Conservation (phyloP, 2,329 filamentous ascomycete genomes). For the Aureobasidium sp. region DNA sequence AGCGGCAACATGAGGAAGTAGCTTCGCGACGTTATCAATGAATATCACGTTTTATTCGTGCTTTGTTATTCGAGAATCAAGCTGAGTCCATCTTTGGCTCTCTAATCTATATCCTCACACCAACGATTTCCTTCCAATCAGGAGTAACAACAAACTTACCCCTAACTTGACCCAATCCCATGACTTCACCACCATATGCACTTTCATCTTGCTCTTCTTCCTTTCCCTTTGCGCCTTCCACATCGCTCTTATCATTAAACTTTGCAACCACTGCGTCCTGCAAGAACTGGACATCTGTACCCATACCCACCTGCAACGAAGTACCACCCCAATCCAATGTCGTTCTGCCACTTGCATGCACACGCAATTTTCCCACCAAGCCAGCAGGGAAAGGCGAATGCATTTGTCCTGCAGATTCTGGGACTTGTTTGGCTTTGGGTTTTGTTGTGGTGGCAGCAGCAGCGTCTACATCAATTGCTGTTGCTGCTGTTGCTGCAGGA, state of each 20-base stretch:
- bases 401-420: constrained; percentile 20
- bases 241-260: constrained; percentile 24
- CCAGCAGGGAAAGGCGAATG: constrained; percentile 32
- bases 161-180: constrained; percentile 55
- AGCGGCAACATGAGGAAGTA: neutral
- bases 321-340: constrained; percentile 58
- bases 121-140: constrained; percentile 50
- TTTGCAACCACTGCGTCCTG: constrained; percentile 50
- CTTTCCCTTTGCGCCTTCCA: constrained; percentile 21
- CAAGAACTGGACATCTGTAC: constrained; percentile 50
- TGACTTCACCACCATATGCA: constrained; percentile 37
- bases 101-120: constrained; percentile 9
- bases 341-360: constrained; percentile 55
- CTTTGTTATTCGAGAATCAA: neutral
- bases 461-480: constrained; percentile 3
- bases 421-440: constrained; percentile 24
- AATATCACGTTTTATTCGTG: neutral
- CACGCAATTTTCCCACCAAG: constrained; percentile 52
- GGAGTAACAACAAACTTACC: constrained; percentile 59
- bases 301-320: constrained; percentile 51
- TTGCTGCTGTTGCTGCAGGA: neutral
- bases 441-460: neutral
- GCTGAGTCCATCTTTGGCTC: too few species aligned
- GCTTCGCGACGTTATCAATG: neutral
- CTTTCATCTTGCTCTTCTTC: constrained; percentile 25